Evolutionary conservation across 2,329 filamentous ascomycete genomes (phyloP).

Genomic region (Setomelanomma holmii): DNA sequence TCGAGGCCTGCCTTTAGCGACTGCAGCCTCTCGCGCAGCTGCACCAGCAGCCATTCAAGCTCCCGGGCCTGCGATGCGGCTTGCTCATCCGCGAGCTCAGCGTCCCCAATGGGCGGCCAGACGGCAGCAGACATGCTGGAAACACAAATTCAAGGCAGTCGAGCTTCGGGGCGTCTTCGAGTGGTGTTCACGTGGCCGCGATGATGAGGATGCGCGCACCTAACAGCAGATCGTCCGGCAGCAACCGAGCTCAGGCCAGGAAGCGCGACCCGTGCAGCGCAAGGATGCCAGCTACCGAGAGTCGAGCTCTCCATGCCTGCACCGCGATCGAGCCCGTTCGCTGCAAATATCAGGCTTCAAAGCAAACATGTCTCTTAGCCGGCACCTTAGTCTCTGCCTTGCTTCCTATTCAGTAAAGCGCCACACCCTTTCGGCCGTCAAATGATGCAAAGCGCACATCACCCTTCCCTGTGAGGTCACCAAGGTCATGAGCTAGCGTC

Average conservation of each 20-base stretch:
- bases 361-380: constrained; percentile 2
- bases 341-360: constrained; percentile 4
- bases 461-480: constrained; percentile 16
- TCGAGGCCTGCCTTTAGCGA: constrained; percentile 75
- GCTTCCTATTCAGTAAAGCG: constrained; percentile 9
- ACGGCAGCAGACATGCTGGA: constrained; percentile 66
- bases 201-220: constrained; percentile 9
- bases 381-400: not conserved
- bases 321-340: not conserved
- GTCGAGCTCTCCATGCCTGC: not conserved
- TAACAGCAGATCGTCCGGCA: constrained; percentile 19
- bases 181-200: constrained; percentile 2
- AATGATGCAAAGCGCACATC: constrained; percentile 25
- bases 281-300: not conserved
- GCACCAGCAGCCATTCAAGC: constrained; percentile 68
- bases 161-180: constrained; percentile 1
- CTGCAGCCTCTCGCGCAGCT: constrained; percentile 66
- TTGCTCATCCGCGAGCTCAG: constrained; percentile 60
- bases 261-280: no score
- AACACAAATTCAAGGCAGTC: constrained; percentile 2
- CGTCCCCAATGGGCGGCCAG: constrained; percentile 64
- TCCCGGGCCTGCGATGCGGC: constrained; percentile 63
- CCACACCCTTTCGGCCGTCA: constrained; percentile 6
- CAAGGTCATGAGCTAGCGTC: constrained; percentile 7
- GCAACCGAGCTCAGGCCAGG: constrained; percentile 11